These are phyloP conservation scores for Trametes villosa DNA, from an alignment of 768 basidiomycete genomes.

Conservation along the genomic window DNA sequence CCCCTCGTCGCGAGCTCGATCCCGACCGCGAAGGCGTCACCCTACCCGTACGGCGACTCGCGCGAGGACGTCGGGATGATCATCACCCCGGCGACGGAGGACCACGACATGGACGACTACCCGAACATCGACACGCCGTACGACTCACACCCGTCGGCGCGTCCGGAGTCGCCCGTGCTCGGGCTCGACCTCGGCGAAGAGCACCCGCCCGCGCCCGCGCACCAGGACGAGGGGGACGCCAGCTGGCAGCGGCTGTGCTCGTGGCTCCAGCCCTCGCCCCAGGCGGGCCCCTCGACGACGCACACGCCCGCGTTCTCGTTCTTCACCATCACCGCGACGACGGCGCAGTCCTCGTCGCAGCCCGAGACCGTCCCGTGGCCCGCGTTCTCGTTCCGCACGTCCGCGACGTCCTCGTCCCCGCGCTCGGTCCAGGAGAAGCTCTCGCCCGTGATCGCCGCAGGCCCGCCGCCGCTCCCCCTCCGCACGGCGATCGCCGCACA, in stretches of 20 bases:
- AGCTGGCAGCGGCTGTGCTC: conserved; percentile 22
- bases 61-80: conserved; percentile 28
- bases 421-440: conserved; percentile 21
- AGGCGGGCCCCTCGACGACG: conserved; percentile 12
- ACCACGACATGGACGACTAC: conserved; percentile 31
- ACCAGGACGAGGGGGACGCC: conserved; percentile 5
- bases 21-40: conserved; percentile 30
- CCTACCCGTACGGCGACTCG: conserved; percentile 12
- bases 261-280: conserved; percentile 20
- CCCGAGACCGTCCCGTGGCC: conserved; percentile 25
- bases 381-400: conserved; percentile 17
- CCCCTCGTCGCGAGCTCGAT: conserved; percentile 27
- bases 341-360: conserved; percentile 24
- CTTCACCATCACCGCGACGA: conserved; percentile 21
- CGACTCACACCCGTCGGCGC: conserved; percentile 23
- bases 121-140: conserved; percentile 26
- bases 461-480: conserved; percentile 24
- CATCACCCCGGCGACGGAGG: conserved; percentile 25
- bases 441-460: conserved; percentile 11
- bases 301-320: conserved; percentile 22
- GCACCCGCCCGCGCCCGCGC: not conserved
- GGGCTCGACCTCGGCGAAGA: conserved; percentile 27
- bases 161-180: conserved; percentile 33
- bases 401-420: conserved; percentile 19
- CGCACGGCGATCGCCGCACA: conserved; percentile 17